Percentiles rank a stretch among this genome's conserved stretches.
phyloP scores from a whole-genome alignment of 352 stramenopile genomes.

The Pythium periplocum region DNA sequence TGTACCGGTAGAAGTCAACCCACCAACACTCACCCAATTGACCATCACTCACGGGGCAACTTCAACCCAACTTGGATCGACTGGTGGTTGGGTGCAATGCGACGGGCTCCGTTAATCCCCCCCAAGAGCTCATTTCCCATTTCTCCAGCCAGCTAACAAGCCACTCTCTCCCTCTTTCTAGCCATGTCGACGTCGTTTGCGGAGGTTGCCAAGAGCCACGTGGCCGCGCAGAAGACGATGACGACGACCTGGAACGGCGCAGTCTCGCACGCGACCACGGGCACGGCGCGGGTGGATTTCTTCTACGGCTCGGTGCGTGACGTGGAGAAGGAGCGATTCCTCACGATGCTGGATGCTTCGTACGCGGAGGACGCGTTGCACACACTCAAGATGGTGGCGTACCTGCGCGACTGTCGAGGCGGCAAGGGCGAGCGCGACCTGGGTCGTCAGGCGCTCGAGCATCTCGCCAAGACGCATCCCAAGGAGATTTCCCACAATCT shows the following conservation, averaged over 20 bases:
- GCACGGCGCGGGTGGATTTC: slow-evolving; percentile 38
- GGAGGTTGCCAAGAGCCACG: slow-evolving; percentile 20
- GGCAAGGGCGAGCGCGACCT: slow-evolving; percentile 45
- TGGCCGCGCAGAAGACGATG: slow-evolving; percentile 1
- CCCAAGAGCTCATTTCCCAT: no score
- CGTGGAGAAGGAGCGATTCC: slow-evolving; percentile 24
- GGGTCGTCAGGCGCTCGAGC: slow-evolving; percentile 30
- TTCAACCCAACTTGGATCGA: no score
- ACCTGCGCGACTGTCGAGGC: slow-evolving; percentile 40
- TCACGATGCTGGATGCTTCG: slow-evolving; percentile 25
- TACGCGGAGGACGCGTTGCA: slow-evolving; percentile 41
- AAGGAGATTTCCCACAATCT: slow-evolving; percentile 40
- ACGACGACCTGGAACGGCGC: slow-evolving; percentile 41
- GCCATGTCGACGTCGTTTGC: slow-evolving; percentile 17
- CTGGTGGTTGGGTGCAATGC: no score
- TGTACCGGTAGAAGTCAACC: no score
- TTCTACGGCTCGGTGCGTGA: slow-evolving; percentile 31
- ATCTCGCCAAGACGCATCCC: slow-evolving; percentile 26
- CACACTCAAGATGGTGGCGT: slow-evolving; percentile 50
- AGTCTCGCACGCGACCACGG: slow-evolving; percentile 25
- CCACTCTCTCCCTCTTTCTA: no score
- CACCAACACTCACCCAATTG: no score
- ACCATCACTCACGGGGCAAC: no score
- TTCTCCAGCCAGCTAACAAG: no score
- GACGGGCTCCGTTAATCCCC: no score